Evolutionary conservation across 805 yeast species (phyloP), one percentile per base, ranked within the genome.

Genomic region (Candida nitratophila): DNA sequence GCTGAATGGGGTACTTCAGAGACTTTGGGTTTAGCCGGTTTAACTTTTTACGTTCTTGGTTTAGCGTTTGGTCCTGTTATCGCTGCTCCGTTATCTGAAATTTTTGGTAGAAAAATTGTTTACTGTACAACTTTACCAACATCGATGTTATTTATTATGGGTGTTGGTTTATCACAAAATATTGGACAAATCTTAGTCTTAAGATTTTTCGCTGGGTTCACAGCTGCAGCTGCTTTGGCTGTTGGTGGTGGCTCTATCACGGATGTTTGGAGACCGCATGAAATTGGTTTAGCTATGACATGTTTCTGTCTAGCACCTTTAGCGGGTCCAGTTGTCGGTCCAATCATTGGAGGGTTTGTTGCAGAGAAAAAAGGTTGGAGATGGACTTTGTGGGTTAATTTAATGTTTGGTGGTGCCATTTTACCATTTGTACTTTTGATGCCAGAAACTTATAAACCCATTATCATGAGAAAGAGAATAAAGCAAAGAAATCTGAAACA

Each of bases 171-270:
- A 46, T 71, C 86, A 1, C 63, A 70, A 32, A 78, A 83, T 51
- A 80, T 85, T 50, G 69, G 77, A 46, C 68, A 75, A 11, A 69
- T 85, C 26, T 64, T 87, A 40, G 81, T 88, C 5, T 68, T 86
- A 38, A 66, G 96, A 53, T 84, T 85, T 56, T 76, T 88, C 53
- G 69, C 83, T 19, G 95, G 95, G 1, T 70, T 82, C 26, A 73
- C 82, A 40, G 87, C 93, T 1, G 80, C 90, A 1, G 95, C 93
- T 3, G 88, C 90, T 2, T 70, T 88, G 65, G 82, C 95, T 10
- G 78, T 86, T 50, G 91, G 88, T 12, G 88, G 90, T 43, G 96
- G 96, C 50, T 81, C 93, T 5, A 77, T 88, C 48, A 68, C 81
- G 44, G 96, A 88, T 64, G 63, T 87, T 40, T 88, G 90, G 81